Evolutionary conservation across 2,329 filamentous ascomycete species (phyloP).

Genomic region (Aspergillus awamori): DNA sequence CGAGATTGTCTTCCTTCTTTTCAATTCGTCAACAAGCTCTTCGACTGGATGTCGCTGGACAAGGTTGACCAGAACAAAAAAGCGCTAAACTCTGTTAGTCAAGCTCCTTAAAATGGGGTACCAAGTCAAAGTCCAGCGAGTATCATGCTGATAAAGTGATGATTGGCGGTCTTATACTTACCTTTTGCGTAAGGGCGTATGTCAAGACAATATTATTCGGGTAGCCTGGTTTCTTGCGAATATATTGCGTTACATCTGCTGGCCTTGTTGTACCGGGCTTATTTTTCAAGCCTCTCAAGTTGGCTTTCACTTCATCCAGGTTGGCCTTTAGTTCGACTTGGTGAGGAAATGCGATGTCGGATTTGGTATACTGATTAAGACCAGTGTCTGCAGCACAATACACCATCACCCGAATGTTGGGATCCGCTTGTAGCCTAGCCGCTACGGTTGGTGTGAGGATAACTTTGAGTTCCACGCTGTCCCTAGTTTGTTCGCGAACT

Average conservation of each 20-base stretch:
- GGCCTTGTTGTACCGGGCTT: slow-evolving; percentile 93
- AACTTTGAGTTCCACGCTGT: slow-evolving; percentile 63
- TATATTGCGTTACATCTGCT: slow-evolving; percentile 79
- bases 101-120: too few relatives aligned
- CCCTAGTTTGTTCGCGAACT: slow-evolving; percentile 63
- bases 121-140: neutral
- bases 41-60: slow-evolving; percentile 73
- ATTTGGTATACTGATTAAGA: slow-evolving; percentile 58
- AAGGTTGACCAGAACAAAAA: slow-evolving; percentile 71
- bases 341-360: slow-evolving; percentile 84
- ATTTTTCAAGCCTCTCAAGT: slow-evolving; percentile 91
- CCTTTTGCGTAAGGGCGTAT: slow-evolving; percentile 90
- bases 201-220: slow-evolving; percentile 80
- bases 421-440: slow-evolving; percentile 61
- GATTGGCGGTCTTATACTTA: slow-evolving; percentile 40
- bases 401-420: slow-evolving; percentile 73
- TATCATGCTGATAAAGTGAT: neutral
- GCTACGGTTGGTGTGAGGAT: slow-evolving; percentile 58
- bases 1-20: slow-evolving; percentile 70
- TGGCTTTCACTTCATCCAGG: slow-evolving; percentile 83
- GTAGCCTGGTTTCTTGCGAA: slow-evolving; percentile 70
- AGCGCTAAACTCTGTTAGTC: slow-evolving; percentile 59
- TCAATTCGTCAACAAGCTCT: slow-evolving; percentile 70
- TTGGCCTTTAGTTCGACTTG: slow-evolving; percentile 94
- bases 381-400: slow-evolving; percentile 73